Conservation (phyloP, 2,329 filamentous ascomycete species). For the Aspergillus sp. region DNA sequence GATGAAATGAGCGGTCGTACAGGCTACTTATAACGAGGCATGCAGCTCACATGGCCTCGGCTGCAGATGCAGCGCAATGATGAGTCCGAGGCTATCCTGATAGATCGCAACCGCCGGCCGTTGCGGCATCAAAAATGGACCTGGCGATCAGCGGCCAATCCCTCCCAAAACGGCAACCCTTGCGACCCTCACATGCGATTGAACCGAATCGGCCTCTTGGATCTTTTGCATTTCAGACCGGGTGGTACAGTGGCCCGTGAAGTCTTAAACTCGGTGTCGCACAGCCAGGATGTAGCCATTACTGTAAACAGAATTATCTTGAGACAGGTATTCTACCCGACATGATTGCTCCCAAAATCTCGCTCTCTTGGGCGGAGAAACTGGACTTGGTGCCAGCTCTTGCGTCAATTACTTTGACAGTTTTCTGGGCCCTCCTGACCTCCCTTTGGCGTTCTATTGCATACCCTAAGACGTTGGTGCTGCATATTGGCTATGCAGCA, state of each 20-base stretch:
- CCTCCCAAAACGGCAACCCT: constrained; percentile 20
- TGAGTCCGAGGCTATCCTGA: not conserved
- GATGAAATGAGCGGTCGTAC: too few species aligned
- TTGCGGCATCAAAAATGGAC: not conserved
- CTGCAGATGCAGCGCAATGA: not conserved
- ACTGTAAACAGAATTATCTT: too few species aligned
- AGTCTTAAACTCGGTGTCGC: not conserved
- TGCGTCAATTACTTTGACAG: constrained; percentile 27
- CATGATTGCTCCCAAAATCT: not conserved
- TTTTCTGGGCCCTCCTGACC: constrained; percentile 32
- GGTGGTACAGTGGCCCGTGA: not conserved
- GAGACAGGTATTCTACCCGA: not conserved
- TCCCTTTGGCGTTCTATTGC: constrained; percentile 30
- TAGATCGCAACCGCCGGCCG: not conserved
- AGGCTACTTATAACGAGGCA: not conserved
- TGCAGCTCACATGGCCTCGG: constrained; percentile 4
- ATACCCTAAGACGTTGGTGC: constrained; percentile 32
- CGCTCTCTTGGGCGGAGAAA: constrained; percentile 33
- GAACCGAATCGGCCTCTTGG: not conserved
- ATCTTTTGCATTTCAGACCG: not conserved
- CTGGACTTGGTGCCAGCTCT: constrained; percentile 39
- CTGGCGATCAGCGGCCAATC: constrained; percentile 6
- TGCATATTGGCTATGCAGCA: constrained; percentile 40
- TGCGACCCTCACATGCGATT: constrained; percentile 16
- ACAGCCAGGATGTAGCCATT: not conserved